Evolutionary conservation across 2,329 filamentous ascomycete species (phyloP).

Genomic region (Microdochium bolleyi): DNA sequence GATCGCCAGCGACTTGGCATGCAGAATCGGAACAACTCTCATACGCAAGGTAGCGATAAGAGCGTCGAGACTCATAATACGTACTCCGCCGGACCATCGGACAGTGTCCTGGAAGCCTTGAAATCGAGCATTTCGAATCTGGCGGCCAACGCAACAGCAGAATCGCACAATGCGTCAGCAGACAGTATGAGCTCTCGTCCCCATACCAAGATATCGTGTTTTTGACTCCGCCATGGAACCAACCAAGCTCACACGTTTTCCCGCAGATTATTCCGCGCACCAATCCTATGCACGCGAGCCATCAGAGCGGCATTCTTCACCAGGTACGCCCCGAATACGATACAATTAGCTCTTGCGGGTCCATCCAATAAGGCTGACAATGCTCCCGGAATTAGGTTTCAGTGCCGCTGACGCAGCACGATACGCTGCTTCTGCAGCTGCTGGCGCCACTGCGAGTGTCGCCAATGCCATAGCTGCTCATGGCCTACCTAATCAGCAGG

Average conservation of each 20-base stretch:
- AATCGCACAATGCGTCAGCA: conserved; percentile 66
- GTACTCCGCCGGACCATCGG: neutral
- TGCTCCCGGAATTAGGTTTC: conserved; percentile 17
- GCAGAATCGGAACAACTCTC: conserved; percentile 57
- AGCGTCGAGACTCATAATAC: neutral
- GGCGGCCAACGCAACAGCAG: conserved; percentile 50
- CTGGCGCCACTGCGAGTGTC: conserved; percentile 10
- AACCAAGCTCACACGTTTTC: neutral
- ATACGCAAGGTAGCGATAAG: conserved; percentile 26
- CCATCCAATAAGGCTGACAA: neutral
- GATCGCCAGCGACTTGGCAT: conserved; percentile 59
- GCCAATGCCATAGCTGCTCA: neutral
- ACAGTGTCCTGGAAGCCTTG: neutral
- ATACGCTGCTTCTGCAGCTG: conserved; percentile 16
- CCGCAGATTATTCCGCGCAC: neutral
- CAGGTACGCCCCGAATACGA: neutral
- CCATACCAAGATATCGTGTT: conserved; percentile 2
- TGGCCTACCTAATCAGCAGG: neutral
- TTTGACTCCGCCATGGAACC: neutral
- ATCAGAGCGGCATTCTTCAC: neutral
- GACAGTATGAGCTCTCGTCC: conserved; percentile 64
- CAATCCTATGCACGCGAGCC: neutral
- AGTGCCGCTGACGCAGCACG: conserved; percentile 19
- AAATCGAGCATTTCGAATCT: conserved; percentile 38
- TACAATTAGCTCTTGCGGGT: neutral